These are phyloP conservation scores for Phalaenopsis aphrodite DNA, from an alignment of 106 monocot species.

Conservation along the genomic window DNA sequence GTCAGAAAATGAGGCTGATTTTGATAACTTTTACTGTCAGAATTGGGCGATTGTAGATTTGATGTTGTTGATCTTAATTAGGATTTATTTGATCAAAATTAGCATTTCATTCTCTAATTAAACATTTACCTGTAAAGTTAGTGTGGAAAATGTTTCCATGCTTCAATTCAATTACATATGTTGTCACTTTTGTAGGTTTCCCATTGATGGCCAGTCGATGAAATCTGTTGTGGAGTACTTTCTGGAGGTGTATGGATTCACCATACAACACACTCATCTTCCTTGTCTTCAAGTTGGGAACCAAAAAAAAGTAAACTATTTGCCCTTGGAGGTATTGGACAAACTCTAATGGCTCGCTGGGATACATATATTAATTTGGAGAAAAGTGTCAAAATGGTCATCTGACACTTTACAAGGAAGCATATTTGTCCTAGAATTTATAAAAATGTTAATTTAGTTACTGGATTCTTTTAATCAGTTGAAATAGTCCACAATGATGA, in stretches of 20 bases:
- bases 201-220: slow-evolving; percentile 70
- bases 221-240: slow-evolving; percentile 88
- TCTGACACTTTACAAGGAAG: no score
- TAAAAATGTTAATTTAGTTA: no score
- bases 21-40: background rate
- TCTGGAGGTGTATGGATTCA: slow-evolving; percentile 73
- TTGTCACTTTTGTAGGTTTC: slow-evolving; percentile 37
- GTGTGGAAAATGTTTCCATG: background rate
- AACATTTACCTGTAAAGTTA: background rate
- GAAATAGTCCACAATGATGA: no score
- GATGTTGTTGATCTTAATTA: background rate
- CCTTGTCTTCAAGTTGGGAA: slow-evolving; percentile 95
- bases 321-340: slow-evolving; percentile 80
- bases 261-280: slow-evolving; percentile 61
- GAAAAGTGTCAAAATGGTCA: no score
- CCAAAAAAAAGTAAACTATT: slow-evolving; percentile 82
- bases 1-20: background rate
- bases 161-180: background rate
- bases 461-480: no score
- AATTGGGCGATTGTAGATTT: background rate
- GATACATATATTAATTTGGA: background rate
- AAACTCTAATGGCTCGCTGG: background rate
- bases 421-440: no score
- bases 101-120: background rate
- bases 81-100: background rate